These are phyloP conservation scores for Apiotrichum montevideense DNA, from an alignment of 1,284 basidiomycete species.

Conservation along the genomic window DNA sequence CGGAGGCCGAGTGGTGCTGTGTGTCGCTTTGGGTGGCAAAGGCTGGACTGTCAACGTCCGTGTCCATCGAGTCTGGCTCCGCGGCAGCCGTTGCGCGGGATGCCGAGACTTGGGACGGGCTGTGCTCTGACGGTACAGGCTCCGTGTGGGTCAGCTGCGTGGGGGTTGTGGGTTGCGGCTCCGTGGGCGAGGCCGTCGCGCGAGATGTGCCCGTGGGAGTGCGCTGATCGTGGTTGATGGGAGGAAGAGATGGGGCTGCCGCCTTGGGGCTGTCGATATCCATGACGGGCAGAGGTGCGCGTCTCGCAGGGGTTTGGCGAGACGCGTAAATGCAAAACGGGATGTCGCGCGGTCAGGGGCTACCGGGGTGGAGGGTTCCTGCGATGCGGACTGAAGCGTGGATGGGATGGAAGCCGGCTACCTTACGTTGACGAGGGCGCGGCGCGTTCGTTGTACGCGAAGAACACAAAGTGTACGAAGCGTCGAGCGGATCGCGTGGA, in stretches of 20 bases:
- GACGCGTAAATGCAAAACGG: no score
- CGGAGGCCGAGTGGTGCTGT: neutral
- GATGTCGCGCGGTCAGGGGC: neutral
- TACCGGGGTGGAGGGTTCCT: no score
- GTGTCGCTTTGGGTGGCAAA: neutral
- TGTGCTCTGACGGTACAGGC: neutral
- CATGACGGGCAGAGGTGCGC: slow-evolving; percentile 2
- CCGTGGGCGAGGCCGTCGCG: neutral
- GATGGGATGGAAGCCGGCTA: no score
- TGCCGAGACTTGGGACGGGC: neutral
- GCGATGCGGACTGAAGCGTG: no score
- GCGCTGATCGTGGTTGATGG: neutral
- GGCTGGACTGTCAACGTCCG: neutral
- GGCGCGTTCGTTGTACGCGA: no score
- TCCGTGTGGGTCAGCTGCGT: neutral
- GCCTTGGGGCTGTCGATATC: slow-evolving; percentile 13
- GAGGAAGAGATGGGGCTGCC: slow-evolving; percentile 12
- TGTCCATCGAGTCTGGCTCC: neutral
- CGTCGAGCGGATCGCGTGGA: no score
- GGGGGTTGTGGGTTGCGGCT: neutral
- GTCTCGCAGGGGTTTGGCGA: no score
- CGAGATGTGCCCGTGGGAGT: no score
- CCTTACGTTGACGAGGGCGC: no score
- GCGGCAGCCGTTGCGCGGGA: neutral
- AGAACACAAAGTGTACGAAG: no score